These are phyloP conservation scores for Pythium brassicae DNA, from an alignment of 352 stramenopile genomes.

Conservation along the genomic window DNA sequence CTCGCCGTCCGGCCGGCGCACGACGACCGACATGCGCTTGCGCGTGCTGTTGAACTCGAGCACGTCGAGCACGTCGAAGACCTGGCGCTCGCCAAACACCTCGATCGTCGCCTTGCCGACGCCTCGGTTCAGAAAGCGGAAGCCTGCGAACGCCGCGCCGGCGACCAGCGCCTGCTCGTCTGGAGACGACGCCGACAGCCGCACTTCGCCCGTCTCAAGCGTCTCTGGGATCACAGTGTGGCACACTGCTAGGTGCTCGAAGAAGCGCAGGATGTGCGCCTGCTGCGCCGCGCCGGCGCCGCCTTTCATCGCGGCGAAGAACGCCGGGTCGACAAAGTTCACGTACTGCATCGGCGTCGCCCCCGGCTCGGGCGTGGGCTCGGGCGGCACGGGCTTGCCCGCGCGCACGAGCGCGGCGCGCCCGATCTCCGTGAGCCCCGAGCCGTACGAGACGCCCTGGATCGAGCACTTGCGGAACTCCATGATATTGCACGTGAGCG, in stretches of 20 bases:
- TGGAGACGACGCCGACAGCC: slow-evolving; percentile 75
- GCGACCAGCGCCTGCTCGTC: slow-evolving; percentile 89
- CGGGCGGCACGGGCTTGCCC: slow-evolving; percentile 24
- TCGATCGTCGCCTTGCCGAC: slow-evolving; percentile 41
- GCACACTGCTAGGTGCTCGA: slow-evolving; percentile 77
- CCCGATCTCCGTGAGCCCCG: slow-evolving; percentile 81
- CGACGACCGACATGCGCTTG: slow-evolving; percentile 92
- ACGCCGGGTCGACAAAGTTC: slow-evolving; percentile 65
- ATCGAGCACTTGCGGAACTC: slow-evolving; percentile 95
- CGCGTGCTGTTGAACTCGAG: slow-evolving; percentile 94
- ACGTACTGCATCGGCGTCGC: slow-evolving; percentile 60
- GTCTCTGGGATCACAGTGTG: slow-evolving; percentile 74
- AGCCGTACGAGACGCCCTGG: slow-evolving; percentile 89
- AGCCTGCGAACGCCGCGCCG: slow-evolving; percentile 79
- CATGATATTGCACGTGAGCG: slow-evolving; percentile 94
- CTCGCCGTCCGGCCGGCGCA: slow-evolving; percentile 65
- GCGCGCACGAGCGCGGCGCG: slow-evolving; percentile 52
- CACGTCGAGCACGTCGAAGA: slow-evolving; percentile 87
- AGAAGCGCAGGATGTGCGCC: slow-evolving; percentile 54
- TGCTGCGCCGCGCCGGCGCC: slow-evolving; percentile 27
- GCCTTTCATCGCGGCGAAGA: slow-evolving; percentile 42
- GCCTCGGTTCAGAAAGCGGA: slow-evolving; percentile 63
- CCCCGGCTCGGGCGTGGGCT: background rate
- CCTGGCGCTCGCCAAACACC: slow-evolving; percentile 33
- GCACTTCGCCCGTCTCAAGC: slow-evolving; percentile 49